Conservation (phyloP, 768 basidiomycete genomes). For the Hemileccinum impolitum region DNA sequence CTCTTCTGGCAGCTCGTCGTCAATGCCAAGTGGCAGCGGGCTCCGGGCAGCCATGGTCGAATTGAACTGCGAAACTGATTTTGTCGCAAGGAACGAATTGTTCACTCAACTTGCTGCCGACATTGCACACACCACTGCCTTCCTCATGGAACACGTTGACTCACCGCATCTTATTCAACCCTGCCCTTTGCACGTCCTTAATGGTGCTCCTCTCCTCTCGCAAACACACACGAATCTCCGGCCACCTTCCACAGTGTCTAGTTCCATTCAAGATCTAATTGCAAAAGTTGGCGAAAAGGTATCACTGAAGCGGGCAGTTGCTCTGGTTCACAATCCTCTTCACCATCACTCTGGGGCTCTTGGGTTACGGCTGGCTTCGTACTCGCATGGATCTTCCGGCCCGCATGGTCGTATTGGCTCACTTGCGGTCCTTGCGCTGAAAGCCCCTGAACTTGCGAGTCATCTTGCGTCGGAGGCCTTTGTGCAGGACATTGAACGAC, state of each 20-base stretch:
- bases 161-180: conserved; percentile 40
- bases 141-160: conserved; percentile 47
- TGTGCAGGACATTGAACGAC: conserved; percentile 50
- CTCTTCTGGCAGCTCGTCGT: conserved; percentile 51
- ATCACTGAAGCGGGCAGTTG: conserved; percentile 56
- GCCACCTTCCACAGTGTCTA: conserved; percentile 49
- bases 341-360: conserved; percentile 31
- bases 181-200: conserved; percentile 49
- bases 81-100: conserved; percentile 82
- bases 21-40: conserved; percentile 37
- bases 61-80: conserved; percentile 96
- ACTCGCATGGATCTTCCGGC: conserved; percentile 55
- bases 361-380: conserved; percentile 50
- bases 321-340: conserved; percentile 38
- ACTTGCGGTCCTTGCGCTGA: conserved; percentile 53
- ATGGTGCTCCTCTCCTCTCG: conserved; percentile 68
- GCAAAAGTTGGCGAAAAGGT: conserved; percentile 82
- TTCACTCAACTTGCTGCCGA: conserved; percentile 75
- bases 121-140: conserved; percentile 82
- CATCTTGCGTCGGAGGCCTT: conserved; percentile 48
- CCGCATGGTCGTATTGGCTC: conserved; percentile 60
- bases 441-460: conserved; percentile 43
- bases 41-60: conserved; percentile 86
- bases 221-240: conserved; percentile 27
- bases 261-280: conserved; percentile 65